These are phyloP conservation scores for Penicillium sp. DNA, from an alignment of 2,329 filamentous ascomycete genomes.

Conservation along the genomic window DNA sequence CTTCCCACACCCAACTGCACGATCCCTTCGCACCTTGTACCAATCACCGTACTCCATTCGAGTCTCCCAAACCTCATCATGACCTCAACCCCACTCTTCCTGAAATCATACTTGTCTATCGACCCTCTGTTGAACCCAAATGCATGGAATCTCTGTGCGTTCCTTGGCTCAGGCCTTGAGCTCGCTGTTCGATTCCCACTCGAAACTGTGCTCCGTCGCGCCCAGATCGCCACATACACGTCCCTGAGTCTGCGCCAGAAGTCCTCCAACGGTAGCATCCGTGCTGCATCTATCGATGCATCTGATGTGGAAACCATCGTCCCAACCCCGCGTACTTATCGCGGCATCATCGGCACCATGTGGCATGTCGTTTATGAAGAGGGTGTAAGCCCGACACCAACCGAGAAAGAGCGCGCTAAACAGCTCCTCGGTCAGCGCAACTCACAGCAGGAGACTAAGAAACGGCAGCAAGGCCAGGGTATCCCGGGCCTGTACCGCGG, in stretches of 20 bases:
- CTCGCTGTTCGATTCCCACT: slow-evolving; percentile 83
- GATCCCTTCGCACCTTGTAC: slow-evolving; percentile 65
- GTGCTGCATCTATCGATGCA: slow-evolving; percentile 22
- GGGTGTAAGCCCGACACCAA: slow-evolving; percentile 51
- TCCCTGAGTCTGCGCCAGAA: slow-evolving; percentile 49
- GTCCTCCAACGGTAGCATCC: slow-evolving; percentile 22
- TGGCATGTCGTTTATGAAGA: slow-evolving; percentile 82
- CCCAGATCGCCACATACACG: slow-evolving; percentile 71
- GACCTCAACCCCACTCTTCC: slow-evolving; percentile 75
- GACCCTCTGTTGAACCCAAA: slow-evolving; percentile 77
- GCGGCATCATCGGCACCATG: slow-evolving; percentile 87
- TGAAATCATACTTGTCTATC: slow-evolving; percentile 79
- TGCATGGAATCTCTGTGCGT: slow-evolving; percentile 76
- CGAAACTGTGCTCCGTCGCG: slow-evolving; percentile 85
- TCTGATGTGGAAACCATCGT: slow-evolving; percentile 67
- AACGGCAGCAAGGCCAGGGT: slow-evolving; percentile 52
- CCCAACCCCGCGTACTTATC: slow-evolving; percentile 68
- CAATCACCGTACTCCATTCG: slow-evolving; percentile 84
- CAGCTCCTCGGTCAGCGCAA: slow-evolving; percentile 38
- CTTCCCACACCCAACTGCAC: slow-evolving; percentile 69
- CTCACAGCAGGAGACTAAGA: slow-evolving; percentile 33
- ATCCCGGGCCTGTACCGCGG: slow-evolving; percentile 55
- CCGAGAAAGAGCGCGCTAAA: slow-evolving; percentile 44
- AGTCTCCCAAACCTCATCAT: slow-evolving; percentile 78
- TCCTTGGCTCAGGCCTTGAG: slow-evolving; percentile 73